Evolutionary conservation across 2,329 filamentous ascomycete genomes (phyloP).

Genomic region (Alternaria angustiovoidea): DNA sequence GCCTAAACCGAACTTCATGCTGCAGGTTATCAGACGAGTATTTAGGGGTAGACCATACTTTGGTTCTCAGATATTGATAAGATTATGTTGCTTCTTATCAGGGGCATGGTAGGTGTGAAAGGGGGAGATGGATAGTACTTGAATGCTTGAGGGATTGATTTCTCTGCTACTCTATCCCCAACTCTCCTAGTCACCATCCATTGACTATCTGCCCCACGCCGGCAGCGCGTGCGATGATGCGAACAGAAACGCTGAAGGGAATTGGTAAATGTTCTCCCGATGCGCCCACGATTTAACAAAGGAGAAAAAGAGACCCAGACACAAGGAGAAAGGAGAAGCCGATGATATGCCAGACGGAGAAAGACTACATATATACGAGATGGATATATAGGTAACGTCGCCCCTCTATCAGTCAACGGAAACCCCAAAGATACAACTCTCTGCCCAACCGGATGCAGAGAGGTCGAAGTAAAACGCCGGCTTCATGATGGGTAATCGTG

Average conservation of each 20-base stretch:
- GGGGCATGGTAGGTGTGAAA: neutral
- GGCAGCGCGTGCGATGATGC: neutral
- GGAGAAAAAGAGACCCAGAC: constrained; percentile 12
- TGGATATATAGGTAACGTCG: constrained; percentile 12
- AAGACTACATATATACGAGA: constrained; percentile 14
- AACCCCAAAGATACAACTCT: constrained; percentile 9
- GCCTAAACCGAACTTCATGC: constrained; percentile 3
- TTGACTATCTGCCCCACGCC: neutral
- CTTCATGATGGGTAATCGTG: constrained; percentile 28
- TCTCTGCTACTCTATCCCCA: constrained; percentile 10
- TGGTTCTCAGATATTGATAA: neutral
- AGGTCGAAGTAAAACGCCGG: constrained; percentile 27
- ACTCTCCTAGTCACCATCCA: constrained; percentile 1
- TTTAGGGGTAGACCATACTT: neutral
- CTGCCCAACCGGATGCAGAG: constrained; percentile 15
- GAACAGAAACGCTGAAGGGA: constrained; percentile 4
- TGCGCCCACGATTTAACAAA: constrained; percentile 14
- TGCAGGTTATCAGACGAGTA: neutral
- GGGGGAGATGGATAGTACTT: constrained; percentile 1
- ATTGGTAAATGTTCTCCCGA: constrained; percentile 8
- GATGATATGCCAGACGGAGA: constrained; percentile 1
- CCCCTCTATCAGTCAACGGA: constrained; percentile 8
- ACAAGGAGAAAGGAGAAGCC: constrained; percentile 12
- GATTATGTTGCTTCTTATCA: neutral
- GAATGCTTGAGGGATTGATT: constrained; percentile 7